Evolutionary conservation across 768 basidiomycete genomes (phyloP).

Genomic region (Boletus rufocinnamomeus): DNA sequence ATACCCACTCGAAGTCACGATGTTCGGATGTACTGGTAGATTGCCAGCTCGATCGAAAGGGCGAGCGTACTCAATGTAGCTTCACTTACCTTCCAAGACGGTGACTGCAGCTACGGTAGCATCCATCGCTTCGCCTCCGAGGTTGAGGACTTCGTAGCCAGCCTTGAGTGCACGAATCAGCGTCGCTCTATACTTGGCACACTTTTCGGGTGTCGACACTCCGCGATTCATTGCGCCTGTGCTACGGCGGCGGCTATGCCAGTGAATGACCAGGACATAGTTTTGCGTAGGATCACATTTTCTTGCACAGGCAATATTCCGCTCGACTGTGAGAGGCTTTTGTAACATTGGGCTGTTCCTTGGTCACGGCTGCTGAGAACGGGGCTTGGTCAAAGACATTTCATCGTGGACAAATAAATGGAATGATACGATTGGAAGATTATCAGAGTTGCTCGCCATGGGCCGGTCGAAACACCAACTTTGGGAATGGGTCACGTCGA

Average conservation of each 20-base stretch:
- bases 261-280: conserved; percentile 65
- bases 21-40: background rate
- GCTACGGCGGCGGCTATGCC: too few relatives aligned
- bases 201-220: conserved; percentile 60
- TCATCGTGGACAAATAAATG: background rate
- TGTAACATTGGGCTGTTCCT: background rate
- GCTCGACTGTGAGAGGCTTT: background rate
- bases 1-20: background rate
- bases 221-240: conserved; percentile 67
- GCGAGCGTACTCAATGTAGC: background rate
- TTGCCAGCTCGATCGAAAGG: background rate
- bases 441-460: too few relatives aligned
- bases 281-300: conserved; percentile 16
- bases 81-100: conserved; percentile 62
- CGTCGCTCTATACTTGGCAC: conserved; percentile 55
- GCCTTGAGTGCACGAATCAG: conserved; percentile 50
- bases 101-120: conserved; percentile 75
- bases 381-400: background rate
- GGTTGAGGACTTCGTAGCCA: too few relatives aligned
- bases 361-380: conserved; percentile 4
- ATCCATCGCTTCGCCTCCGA: conserved; percentile 65
- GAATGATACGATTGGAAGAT: too few relatives aligned
- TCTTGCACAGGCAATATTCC: conserved; percentile 1
- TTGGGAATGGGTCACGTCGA: too few relatives aligned
- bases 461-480: too few relatives aligned